Evolutionary conservation across 345 rosid species (phyloP).

Genomic region (Brassica cretica): DNA sequence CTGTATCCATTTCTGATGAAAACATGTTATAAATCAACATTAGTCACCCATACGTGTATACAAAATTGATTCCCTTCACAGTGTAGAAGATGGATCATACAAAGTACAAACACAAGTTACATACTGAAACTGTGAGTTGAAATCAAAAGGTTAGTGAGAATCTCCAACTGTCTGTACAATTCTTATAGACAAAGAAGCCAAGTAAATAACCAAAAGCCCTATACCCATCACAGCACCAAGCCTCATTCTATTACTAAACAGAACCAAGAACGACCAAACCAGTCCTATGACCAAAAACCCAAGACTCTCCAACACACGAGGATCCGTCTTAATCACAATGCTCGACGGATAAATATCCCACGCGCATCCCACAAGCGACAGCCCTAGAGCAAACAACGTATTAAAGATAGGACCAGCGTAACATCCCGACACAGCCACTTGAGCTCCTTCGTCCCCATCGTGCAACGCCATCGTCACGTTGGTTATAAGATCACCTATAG

Average conservation of each 20-base stretch:
- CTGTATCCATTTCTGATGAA: not conserved
- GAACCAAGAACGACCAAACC: constrained; percentile 78
- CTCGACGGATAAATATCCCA: constrained; percentile 59
- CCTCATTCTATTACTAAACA: constrained; percentile 73
- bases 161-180: constrained; percentile 42
- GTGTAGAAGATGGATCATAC: not conserved
- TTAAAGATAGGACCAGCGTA: constrained; percentile 94
- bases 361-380: constrained; percentile 63
- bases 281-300: constrained; percentile 69
- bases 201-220: constrained; percentile 77
- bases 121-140: not conserved
- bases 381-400: constrained; percentile 73
- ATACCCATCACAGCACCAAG: constrained; percentile 60
- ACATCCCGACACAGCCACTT: constrained; percentile 86
- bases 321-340: constrained; percentile 59
- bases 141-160: constrained; percentile 38
- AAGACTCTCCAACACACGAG: constrained; percentile 63
- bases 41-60: not conserved
- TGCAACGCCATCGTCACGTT: constrained; percentile 76
- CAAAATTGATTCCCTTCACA: constrained; percentile 4
- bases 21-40: constrained; percentile 17
- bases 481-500: constrained; percentile 79
- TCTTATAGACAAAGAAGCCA: constrained; percentile 65
- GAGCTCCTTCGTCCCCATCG: constrained; percentile 77
- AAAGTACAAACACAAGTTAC: constrained; percentile 3